These are phyloP conservation scores for Melampsora larici-populina DNA, from an alignment of 1,284 basidiomycete genomes.

Conservation along the genomic window DNA sequence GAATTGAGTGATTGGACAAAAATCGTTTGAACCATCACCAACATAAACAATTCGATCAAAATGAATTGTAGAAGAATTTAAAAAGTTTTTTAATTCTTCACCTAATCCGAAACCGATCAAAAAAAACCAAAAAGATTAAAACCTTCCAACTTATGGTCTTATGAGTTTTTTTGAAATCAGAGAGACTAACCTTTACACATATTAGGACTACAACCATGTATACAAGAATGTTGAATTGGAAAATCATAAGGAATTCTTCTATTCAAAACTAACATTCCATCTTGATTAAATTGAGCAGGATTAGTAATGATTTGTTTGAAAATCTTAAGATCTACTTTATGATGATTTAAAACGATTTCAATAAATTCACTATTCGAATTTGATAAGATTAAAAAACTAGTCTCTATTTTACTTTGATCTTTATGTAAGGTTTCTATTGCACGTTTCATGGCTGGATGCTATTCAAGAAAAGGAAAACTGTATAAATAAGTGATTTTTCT, in stretches of 20 bases:
- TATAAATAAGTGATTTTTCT: neutral
- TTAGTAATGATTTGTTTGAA: constrained; percentile 52
- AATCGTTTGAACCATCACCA: constrained; percentile 54
- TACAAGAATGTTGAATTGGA: constrained; percentile 50
- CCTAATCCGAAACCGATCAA: constrained; percentile 42
- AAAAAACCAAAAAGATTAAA: neutral
- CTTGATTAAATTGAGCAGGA: constrained; percentile 49
- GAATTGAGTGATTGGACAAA: constrained; percentile 46
- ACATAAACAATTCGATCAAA: constrained; percentile 53
- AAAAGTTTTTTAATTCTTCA: constrained; percentile 51
- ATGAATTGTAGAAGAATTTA: constrained; percentile 17
- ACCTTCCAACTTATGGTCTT: too few relatives aligned
- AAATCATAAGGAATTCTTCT: constrained; percentile 47
- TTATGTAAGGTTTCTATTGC: constrained; percentile 11
- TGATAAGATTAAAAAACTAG: constrained; percentile 51
- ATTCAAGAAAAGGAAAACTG: neutral
- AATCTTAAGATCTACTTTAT: constrained; percentile 46
- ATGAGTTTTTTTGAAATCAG: neutral
- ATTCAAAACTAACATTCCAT: constrained; percentile 48
- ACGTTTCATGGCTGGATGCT: constrained; percentile 42
- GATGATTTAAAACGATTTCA: constrained; percentile 45
- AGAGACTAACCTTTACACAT: constrained; percentile 53
- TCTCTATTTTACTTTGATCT: too few relatives aligned
- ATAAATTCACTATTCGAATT: constrained; percentile 54
- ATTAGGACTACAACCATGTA: constrained; percentile 52